These are phyloP conservation scores for Linnemannia exigua DNA, from an alignment of 192 early-diverging fungal species.

Conservation along the genomic window DNA sequence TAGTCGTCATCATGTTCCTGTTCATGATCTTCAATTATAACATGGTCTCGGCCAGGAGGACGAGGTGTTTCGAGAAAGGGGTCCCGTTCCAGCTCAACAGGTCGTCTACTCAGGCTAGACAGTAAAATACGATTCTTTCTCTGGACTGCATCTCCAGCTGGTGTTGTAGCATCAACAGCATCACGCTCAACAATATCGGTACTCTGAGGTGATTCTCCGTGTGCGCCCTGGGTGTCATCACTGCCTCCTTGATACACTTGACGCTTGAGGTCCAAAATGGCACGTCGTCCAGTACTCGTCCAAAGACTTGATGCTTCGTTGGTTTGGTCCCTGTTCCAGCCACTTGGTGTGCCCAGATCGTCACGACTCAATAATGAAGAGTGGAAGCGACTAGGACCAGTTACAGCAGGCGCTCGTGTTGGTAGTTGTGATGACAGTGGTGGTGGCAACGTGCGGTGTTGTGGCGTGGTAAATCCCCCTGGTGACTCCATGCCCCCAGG, in stretches of 20 bases:
- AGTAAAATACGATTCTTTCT: background rate
- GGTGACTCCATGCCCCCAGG: background rate
- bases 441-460: background rate
- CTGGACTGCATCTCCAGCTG: background rate
- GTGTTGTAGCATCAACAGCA: background rate
- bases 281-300: background rate
- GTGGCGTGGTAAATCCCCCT: background rate
- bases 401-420: background rate
- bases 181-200: background rate
- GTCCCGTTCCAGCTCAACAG: background rate
- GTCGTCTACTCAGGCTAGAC: background rate
- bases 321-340: background rate
- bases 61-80: background rate
- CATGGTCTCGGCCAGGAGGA: background rate
- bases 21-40: background rate
- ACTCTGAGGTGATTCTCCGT: background rate
- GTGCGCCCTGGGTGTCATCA: background rate
- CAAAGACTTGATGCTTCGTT: background rate
- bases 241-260: background rate
- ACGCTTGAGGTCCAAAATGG: background rate
- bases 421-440: background rate
- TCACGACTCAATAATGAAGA: background rate
- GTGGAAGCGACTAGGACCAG: background rate
- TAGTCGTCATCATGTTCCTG: background rate
- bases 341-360: background rate